Base-by-base conservation (phyloP, 2,329 filamentous ascomycete genomes). In the Botryotinia narcissicola region DNA sequence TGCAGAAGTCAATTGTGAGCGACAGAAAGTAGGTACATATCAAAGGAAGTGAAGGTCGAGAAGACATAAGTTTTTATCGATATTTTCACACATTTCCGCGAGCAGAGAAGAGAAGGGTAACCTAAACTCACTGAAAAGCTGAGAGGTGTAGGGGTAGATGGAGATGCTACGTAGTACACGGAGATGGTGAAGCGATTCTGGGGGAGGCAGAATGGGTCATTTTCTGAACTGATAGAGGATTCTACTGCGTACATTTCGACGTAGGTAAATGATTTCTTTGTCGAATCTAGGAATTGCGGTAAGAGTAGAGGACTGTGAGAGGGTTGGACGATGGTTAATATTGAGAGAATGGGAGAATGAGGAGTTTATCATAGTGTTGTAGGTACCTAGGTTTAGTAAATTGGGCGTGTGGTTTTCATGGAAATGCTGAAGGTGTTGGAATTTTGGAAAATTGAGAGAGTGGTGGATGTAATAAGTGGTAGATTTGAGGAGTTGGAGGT, bases 91-190 rank as follows among this genome's bases (percentile, higher is more conserved):
- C 18, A 20, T 46, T 46, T 46, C 20, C 14, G 12, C 2, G 44
- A 46, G 46, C 25, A 25, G 22, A n/a, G 10, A n/a, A 51, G 1
- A n/a, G 10, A 51, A 3, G 22, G 4, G 12, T 6, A 3, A 51
- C 4, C 25, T n/a, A 3, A 8, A 51, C 2, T 51, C 0, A 14
- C 25, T n/a, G 25, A 12, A 14, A 1, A 1, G 14, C 4, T 14
- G 25, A 51, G 48, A 25, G 25, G 10, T n/a, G 0, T 14, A 51
- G 48, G 10, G 4, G 5, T 51, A 51, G 48, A 51, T 51, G 22
- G 10, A n/a, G 22, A 14, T 6, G 0, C 48, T 51, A n/a, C 4
- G 10, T n/a, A 12, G 10, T 51, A n/a, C 22, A 51, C 48, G 12
- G 4, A n/a, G 4, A n/a, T 51, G 25, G 14, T 51, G 4, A 2